phyloP scores from a whole-genome alignment of 2,329 filamentous ascomycete genomes.

The Exophiala lecanii-corni region DNA sequence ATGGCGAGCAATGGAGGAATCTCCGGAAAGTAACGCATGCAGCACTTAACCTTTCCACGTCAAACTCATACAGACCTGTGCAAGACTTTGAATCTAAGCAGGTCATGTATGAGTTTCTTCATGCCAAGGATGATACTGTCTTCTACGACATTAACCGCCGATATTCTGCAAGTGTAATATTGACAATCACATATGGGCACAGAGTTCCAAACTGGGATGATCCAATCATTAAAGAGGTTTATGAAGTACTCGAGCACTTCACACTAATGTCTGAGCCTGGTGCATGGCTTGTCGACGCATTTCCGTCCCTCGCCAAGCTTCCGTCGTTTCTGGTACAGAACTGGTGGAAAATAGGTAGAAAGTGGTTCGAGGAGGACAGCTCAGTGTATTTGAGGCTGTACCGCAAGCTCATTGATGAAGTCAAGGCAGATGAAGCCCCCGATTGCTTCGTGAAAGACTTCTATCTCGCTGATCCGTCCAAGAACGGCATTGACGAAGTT shows the following conservation, averaged over 20 bases:
- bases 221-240: constrained; percentile 44
- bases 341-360: constrained; percentile 17
- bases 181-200: constrained; percentile 49
- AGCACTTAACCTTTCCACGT: constrained; percentile 42
- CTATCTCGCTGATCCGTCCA: constrained; percentile 15
- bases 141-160: constrained; percentile 47
- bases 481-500: constrained; percentile 16
- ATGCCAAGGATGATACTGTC: constrained; percentile 31
- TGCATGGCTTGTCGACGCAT: constrained; percentile 42
- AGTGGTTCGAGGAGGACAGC: constrained; percentile 15
- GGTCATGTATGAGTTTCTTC: constrained; percentile 42
- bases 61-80: constrained; percentile 44
- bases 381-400: constrained; percentile 18
- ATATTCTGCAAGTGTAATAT: constrained; percentile 48
- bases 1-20: constrained; percentile 45
- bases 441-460: constrained; percentile 22
- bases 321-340: constrained; percentile 32
- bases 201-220: constrained; percentile 41
- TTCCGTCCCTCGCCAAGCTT: constrained; percentile 42
- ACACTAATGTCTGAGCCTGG: constrained; percentile 43
- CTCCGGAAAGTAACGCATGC: constrained; percentile 41
- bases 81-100: constrained; percentile 48
- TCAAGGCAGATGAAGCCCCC: constrained; percentile 13
- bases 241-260: constrained; percentile 44
- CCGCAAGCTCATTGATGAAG: constrained; percentile 17